These are phyloP conservation scores for Neurospora hispaniola DNA, from an alignment of 495 filamentous ascomycete genomes.

Conservation along the genomic window DNA sequence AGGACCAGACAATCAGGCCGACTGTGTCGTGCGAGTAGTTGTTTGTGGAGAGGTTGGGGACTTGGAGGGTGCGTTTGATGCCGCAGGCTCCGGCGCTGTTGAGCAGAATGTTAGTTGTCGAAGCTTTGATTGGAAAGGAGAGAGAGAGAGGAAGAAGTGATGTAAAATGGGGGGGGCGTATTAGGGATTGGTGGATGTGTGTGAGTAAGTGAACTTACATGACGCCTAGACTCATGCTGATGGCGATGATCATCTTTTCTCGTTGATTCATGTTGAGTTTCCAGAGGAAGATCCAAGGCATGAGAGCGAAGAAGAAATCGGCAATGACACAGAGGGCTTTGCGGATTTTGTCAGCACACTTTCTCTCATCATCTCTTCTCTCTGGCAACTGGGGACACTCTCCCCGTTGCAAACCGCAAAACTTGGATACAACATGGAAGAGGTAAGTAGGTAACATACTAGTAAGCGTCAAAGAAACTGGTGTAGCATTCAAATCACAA, in stretches of 20 bases:
- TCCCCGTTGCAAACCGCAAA: not conserved
- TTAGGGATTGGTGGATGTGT: no score
- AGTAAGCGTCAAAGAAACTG: constrained; percentile 8
- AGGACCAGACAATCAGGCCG: constrained; percentile 13
- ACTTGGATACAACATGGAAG: not conserved
- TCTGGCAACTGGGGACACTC: not conserved
- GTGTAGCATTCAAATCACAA: constrained; percentile 9
- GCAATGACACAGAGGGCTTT: constrained; percentile 9
- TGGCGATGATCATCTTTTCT: constrained; percentile 37
- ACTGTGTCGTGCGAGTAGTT: constrained; percentile 11
- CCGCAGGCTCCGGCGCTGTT: constrained; percentile 16
- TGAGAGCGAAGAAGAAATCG: constrained; percentile 36
- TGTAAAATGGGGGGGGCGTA: not conserved
- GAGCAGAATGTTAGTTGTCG: not conserved
- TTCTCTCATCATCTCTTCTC: not conserved
- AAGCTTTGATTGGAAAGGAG: no score
- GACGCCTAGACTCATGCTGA: constrained; percentile 39
- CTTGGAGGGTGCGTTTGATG: constrained; percentile 14
- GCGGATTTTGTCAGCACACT: not conserved
- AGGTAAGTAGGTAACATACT: constrained; percentile 3
- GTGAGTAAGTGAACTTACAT: constrained; percentile 23
- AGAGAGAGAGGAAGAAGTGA: not conserved
- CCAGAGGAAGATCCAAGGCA: constrained; percentile 40
- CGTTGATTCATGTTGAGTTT: constrained; percentile 35
- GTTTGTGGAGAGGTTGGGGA: constrained; percentile 11